Percentiles rank a stretch among this genome's conserved stretches.
These are phyloP conservation scores for Coemansia aciculifera DNA, from an alignment of 192 early-diverging fungal species.

Conservation along the genomic window DNA sequence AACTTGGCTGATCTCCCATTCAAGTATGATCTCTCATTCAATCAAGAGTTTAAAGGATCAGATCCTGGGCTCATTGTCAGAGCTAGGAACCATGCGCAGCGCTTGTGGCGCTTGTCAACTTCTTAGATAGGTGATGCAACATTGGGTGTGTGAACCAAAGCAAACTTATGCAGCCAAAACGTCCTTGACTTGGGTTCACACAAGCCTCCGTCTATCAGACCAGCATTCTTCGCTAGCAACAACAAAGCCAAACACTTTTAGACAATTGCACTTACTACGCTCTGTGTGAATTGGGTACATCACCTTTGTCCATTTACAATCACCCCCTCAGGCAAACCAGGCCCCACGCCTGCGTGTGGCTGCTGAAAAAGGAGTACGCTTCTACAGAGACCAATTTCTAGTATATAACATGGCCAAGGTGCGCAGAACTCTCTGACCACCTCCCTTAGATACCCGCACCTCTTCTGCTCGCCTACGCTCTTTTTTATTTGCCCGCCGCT, in stretches of 20 bases:
- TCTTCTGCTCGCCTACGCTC: not conserved
- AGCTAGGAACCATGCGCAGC: not conserved
- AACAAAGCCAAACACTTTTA: slow-evolving; percentile 1
- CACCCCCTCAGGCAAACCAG: not conserved
- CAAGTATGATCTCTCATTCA: not conserved
- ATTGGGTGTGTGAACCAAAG: slow-evolving; percentile 3
- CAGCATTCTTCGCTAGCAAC: not conserved
- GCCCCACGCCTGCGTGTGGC: not conserved
- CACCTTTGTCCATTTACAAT: slow-evolving; percentile 2
- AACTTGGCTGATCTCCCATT: not conserved
- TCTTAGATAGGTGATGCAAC: slow-evolving; percentile 14
- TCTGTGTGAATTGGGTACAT: slow-evolving; percentile 1
- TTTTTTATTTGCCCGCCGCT: not conserved
- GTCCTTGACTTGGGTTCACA: not conserved
- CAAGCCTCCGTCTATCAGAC: not conserved
- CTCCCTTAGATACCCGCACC: not conserved
- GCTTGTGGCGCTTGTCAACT: slow-evolving; percentile 17
- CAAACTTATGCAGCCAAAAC: not conserved
- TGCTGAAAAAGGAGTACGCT: not conserved
- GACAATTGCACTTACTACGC: not conserved
- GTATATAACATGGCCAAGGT: not conserved
- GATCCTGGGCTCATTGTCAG: not conserved
- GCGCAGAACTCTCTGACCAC: not conserved
- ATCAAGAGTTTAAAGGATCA: not conserved
- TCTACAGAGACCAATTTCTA: not conserved